These are phyloP conservation scores for Oryza brachyantha DNA, from an alignment of 176 grass and related monocot genomes.

Conservation along the genomic window DNA sequence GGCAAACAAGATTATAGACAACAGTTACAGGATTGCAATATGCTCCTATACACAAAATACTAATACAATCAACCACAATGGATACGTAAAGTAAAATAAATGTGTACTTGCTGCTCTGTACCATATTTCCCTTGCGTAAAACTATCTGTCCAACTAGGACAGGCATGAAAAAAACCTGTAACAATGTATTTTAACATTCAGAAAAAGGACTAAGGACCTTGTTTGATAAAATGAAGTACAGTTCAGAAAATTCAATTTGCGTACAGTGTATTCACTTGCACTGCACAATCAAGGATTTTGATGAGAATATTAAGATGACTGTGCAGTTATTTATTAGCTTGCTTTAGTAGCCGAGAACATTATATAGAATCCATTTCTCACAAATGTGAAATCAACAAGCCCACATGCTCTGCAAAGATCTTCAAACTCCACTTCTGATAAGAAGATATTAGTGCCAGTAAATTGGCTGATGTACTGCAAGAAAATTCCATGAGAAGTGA, in stretches of 20 bases:
- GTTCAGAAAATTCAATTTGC: background rate
- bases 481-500: conserved; percentile 10
- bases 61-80: background rate
- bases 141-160: background rate
- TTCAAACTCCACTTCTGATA: conserved; percentile 74
- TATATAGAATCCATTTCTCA: conserved; percentile 70
- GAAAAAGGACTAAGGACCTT: background rate
- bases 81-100: background rate
- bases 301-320: background rate
- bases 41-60: conserved; percentile 1
- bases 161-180: background rate
- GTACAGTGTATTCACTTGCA: background rate
- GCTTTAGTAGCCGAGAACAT: conserved; percentile 86
- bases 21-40: background rate
- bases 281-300: background rate
- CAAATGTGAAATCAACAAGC: conserved; percentile 63
- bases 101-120: background rate
- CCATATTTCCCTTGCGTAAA: background rate
- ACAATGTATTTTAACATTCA: conserved; percentile 14
- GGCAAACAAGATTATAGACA: background rate
- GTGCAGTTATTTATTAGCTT: background rate
- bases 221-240: background rate
- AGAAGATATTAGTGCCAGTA: conserved; percentile 58
- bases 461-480: conserved; percentile 62
- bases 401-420: conserved; percentile 86